Evolutionary conservation across 495 filamentous ascomycete genomes (phyloP).

Genomic region (Trichoderma asperelloides): DNA sequence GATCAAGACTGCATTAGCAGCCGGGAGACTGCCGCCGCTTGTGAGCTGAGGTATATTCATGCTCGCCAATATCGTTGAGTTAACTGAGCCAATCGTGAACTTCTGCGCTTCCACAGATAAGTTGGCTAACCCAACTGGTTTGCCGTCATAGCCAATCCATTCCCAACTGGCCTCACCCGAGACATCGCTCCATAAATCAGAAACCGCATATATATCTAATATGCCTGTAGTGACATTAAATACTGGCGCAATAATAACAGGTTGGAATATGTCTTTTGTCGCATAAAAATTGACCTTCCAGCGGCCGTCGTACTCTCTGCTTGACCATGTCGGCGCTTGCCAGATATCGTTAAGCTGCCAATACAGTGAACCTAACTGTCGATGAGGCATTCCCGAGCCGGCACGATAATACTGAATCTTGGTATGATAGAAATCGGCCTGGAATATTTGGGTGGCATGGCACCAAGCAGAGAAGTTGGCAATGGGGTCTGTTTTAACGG

Average conservation of each 20-base stretch:
- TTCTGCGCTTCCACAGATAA: slow-evolving; percentile 9
- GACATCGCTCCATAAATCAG: slow-evolving; percentile 41
- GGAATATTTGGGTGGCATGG: slow-evolving; percentile 58
- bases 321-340: slow-evolving; percentile 60
- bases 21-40: slow-evolving; percentile 25
- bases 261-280: slow-evolving; percentile 51
- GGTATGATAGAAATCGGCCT: slow-evolving; percentile 55
- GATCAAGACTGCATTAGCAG: slow-evolving; percentile 42
- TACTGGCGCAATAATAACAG: slow-evolving; percentile 53
- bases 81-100: slow-evolving; percentile 52
- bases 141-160: slow-evolving; percentile 24
- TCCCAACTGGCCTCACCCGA: slow-evolving; percentile 18
- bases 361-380: slow-evolving; percentile 55
- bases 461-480: slow-evolving; percentile 66
- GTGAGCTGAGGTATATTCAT: slow-evolving; percentile 27
- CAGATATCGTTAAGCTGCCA: slow-evolving; percentile 67
- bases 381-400: slow-evolving; percentile 49
- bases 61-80: slow-evolving; percentile 47
- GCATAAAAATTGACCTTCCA: slow-evolving; percentile 52
- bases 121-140: background rate
- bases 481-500: slow-evolving; percentile 44
- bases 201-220: slow-evolving; percentile 52
- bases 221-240: slow-evolving; percentile 47
- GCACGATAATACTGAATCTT: slow-evolving; percentile 59
- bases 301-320: slow-evolving; percentile 54